Evolutionary conservation across 192 early-diverging fungal species (phyloP), one percentile per base, ranked within the genome.

Genomic region (Diversispora epigaea): DNA sequence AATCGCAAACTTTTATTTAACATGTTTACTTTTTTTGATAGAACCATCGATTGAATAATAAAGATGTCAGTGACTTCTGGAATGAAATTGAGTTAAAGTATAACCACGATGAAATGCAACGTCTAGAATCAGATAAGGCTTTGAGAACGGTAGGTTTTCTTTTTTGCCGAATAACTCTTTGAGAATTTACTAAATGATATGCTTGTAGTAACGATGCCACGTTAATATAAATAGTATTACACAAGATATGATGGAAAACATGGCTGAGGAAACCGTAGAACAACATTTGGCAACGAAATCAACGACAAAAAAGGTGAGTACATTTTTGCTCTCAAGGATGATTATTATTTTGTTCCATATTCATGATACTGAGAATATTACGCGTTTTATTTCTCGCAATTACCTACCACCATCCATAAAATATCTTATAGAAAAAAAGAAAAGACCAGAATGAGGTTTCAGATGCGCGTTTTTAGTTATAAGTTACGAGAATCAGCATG

Each of bases 221-320:
- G 21, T 68, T 9, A 47, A 25, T 69, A 69, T 69, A 39, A 69
- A 47, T 50, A 69, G 22, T 50, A 69, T 52, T 47, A 21, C 11
- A 19, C 22, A 69, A 69, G n/a, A 25, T 50, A 52, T 69, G 21
- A 69, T 69, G 67, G 47, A 50, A 19, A 52, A 69, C 21, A 68
- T 68, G 15, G 4, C 46, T 49, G 47, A 68, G 3, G 21, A 68
- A 1, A 68, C 66, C 66, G n/a, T 22, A 15, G 46, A 68, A 69
- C 46, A 12, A 32, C 46, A 68, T 68, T 22, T 68, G 21, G 39
- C 32, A n/a, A 63, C 15, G 49, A 4, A 8, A 4, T 3, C 6
- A 52, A 3, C 50, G 17, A 12, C 4, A 52, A 52, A 52, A 32
- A 32, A 32, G 25, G 25, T 32, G 25, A 32, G 25, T 32, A 32